These are phyloP conservation scores for Exophiala dermatitidis DNA, from an alignment of 2,329 filamentous ascomycete species.

Conservation along the genomic window DNA sequence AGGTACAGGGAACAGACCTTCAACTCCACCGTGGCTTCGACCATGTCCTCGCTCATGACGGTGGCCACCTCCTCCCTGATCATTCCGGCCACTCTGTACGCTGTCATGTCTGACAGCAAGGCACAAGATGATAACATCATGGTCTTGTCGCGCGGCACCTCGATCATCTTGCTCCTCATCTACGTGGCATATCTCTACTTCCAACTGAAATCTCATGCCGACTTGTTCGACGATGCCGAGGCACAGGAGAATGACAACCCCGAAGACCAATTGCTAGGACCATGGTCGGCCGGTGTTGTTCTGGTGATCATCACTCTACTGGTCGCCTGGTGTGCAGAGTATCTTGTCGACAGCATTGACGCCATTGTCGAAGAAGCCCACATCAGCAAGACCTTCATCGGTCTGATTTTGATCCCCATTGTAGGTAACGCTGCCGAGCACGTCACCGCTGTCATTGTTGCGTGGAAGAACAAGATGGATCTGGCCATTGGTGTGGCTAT, in stretches of 20 bases:
- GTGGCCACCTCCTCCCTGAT: slow-evolving; percentile 70
- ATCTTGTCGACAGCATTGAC: slow-evolving; percentile 69
- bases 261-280: slow-evolving; percentile 51
- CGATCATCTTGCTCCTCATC: slow-evolving; percentile 65
- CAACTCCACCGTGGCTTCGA: slow-evolving; percentile 45
- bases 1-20: slow-evolving; percentile 60
- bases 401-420: slow-evolving; percentile 70
- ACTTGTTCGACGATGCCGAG: slow-evolving; percentile 56
- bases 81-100: slow-evolving; percentile 68
- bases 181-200: slow-evolving; percentile 73
- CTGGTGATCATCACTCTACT: slow-evolving; percentile 63
- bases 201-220: slow-evolving; percentile 67
- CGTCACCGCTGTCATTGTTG: slow-evolving; percentile 72
- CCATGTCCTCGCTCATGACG: slow-evolving; percentile 62
- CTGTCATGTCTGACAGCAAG: slow-evolving; percentile 46
- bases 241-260: slow-evolving; percentile 29
- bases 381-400: slow-evolving; percentile 75
- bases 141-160: slow-evolving; percentile 65
- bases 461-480: slow-evolving; percentile 63
- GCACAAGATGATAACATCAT: slow-evolving; percentile 52
- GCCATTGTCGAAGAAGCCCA: slow-evolving; percentile 60
- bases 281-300: slow-evolving; percentile 57
- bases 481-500: slow-evolving; percentile 71
- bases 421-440: slow-evolving; percentile 76
- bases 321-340: slow-evolving; percentile 68